Evolutionary conservation across 2,329 filamentous ascomycete species (phyloP).

Genomic region (Akanthomyces muscarius): DNA sequence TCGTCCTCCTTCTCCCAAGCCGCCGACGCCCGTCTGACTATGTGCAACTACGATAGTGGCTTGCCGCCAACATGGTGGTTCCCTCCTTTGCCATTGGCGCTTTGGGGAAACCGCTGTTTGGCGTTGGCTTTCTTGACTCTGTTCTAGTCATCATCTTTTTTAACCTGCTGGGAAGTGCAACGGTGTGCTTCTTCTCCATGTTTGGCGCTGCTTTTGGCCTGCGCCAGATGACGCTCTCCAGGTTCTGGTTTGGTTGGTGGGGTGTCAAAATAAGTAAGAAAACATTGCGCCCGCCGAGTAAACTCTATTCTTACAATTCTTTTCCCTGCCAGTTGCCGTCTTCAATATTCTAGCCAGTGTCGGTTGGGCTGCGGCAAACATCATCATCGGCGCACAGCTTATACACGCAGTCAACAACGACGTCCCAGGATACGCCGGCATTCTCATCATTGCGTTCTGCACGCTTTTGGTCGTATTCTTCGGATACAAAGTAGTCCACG

Average conservation of each 20-base stretch:
- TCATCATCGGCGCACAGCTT: slow-evolving; percentile 71
- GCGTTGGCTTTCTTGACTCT: slow-evolving; percentile 65
- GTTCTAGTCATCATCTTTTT: slow-evolving; percentile 68
- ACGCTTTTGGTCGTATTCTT: slow-evolving; percentile 68
- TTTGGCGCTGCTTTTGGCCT: slow-evolving; percentile 69
- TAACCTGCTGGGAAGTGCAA: slow-evolving; percentile 64
- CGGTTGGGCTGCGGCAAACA: slow-evolving; percentile 71
- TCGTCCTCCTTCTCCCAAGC: slow-evolving; percentile 18
- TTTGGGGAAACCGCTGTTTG: slow-evolving; percentile 59
- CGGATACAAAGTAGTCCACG: slow-evolving; percentile 71
- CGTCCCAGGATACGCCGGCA: slow-evolving; percentile 67
- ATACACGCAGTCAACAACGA: slow-evolving; percentile 64
- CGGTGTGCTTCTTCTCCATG: slow-evolving; percentile 71
- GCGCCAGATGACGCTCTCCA: slow-evolving; percentile 69
- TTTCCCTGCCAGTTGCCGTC: slow-evolving; percentile 48
- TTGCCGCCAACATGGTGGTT: slow-evolving; percentile 74
- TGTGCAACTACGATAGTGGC: slow-evolving; percentile 44
- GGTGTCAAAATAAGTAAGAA: slow-evolving; percentile 61
- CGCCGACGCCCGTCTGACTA: slow-evolving; percentile 5
- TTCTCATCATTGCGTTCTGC: slow-evolving; percentile 65
- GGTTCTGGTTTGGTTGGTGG: slow-evolving; percentile 69
- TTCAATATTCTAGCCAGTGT: slow-evolving; percentile 68
- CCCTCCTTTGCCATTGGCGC: slow-evolving; percentile 71
- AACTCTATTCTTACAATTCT: neutral
- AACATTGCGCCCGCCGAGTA: slow-evolving; percentile 17